Percentiles rank a stretch among this genome's conserved stretches.
Conservation (phyloP, 2,329 filamentous ascomycete genomes). For the Lasiodiplodia sp. region DNA sequence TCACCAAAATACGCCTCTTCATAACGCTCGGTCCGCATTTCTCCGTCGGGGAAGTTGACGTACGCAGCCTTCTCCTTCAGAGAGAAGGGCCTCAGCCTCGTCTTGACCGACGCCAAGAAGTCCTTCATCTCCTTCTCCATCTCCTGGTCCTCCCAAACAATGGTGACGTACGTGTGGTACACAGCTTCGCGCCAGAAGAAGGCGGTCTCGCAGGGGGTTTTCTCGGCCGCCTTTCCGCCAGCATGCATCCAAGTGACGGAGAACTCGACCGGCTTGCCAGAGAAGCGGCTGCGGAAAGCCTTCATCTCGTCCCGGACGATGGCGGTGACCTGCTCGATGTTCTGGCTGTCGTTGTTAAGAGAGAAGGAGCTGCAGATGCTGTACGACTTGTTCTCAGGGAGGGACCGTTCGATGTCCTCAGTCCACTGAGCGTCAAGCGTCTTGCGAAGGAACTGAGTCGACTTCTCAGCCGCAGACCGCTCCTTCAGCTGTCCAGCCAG, state of each 20-base stretch:
- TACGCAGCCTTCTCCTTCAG: conserved; percentile 37
- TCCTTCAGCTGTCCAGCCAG: not conserved
- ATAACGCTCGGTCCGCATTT: conserved; percentile 16
- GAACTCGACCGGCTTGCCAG: conserved; percentile 33
- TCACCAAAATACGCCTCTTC: conserved; percentile 45
- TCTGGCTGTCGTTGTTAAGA: conserved; percentile 30
- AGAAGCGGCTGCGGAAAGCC: conserved; percentile 34
- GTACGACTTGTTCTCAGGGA: conserved; percentile 36
- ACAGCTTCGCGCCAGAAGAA: conserved; percentile 41
- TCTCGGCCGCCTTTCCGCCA: conserved; percentile 33
- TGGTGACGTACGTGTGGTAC: conserved; percentile 42
- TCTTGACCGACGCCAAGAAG: conserved; percentile 36
- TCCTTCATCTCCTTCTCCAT: conserved; percentile 41
- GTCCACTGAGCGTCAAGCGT: conserved; percentile 40
- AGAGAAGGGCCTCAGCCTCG: conserved; percentile 34
- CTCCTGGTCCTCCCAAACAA: conserved; percentile 44
- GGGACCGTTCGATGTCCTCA: conserved; percentile 39
- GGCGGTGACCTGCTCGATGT: conserved; percentile 20
- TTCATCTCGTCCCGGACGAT: conserved; percentile 32
- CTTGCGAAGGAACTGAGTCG: conserved; percentile 41
- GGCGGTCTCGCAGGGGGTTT: conserved; percentile 33
- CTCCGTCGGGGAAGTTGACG: conserved; percentile 42
- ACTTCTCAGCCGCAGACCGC: conserved; percentile 36
- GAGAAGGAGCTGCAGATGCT: conserved; percentile 40
- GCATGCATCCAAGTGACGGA: conserved; percentile 42